Percentiles rank a stretch among this genome's conserved stretches.
Evolutionary conservation across 768 basidiomycete species (phyloP).

Genomic region (Mycena amicta): DNA sequence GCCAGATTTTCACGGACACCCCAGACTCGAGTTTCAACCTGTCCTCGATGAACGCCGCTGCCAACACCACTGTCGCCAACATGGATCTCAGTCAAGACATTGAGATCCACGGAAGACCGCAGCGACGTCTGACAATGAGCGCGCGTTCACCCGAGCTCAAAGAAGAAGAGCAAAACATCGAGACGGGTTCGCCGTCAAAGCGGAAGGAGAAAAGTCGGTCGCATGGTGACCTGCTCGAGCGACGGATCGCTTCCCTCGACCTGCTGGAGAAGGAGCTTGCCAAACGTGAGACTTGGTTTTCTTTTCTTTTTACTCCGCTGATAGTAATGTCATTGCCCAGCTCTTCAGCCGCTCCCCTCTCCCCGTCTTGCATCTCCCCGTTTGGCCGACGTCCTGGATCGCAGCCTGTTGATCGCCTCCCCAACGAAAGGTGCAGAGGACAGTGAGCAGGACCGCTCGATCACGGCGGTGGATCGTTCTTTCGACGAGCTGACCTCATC

Average conservation of each 20-base stretch:
- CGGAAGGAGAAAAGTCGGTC: constrained; percentile 68
- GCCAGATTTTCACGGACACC: constrained; percentile 64
- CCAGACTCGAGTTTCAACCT: constrained; percentile 36
- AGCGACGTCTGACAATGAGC: constrained; percentile 68
- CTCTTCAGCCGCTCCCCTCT: constrained; percentile 43
- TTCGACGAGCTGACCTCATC: constrained; percentile 63
- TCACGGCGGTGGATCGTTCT: constrained; percentile 34
- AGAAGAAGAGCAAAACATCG: constrained; percentile 29
- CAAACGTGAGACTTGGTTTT: constrained; percentile 48
- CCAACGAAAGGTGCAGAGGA: constrained; percentile 44
- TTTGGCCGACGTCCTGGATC: constrained; percentile 69
- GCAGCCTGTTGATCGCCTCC: constrained; percentile 66
- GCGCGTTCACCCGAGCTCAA: constrained; percentile 54
- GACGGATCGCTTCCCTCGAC: constrained; percentile 68
- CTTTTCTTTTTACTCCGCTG: neutral
- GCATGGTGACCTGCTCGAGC: constrained; percentile 61
- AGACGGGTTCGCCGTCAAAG: constrained; percentile 58
- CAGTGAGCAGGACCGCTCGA: constrained; percentile 31
- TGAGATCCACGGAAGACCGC: constrained; percentile 10
- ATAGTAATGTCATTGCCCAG: constrained; percentile 27
- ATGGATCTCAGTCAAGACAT: constrained; percentile 16
- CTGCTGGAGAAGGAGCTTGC: constrained; percentile 66
- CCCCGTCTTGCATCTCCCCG: constrained; percentile 56
- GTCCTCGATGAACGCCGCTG: constrained; percentile 34
- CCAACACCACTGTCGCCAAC: constrained; percentile 29